These are phyloP conservation scores for Podospora pseudopauciseta DNA, from an alignment of 495 filamentous ascomycete genomes.

Conservation along the genomic window DNA sequence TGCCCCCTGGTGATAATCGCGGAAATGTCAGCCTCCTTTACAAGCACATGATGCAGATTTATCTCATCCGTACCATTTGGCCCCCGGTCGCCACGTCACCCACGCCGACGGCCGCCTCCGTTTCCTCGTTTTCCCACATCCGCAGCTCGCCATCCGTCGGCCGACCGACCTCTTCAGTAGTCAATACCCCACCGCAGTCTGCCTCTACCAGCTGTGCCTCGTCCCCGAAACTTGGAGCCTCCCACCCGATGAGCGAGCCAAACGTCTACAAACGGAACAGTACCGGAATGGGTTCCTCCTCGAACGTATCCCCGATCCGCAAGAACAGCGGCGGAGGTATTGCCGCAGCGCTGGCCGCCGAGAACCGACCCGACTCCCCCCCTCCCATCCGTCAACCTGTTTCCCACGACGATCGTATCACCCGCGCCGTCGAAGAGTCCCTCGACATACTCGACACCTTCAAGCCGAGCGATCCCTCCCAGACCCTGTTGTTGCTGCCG, in stretches of 20 bases:
- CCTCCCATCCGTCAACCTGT: conserved; percentile 42
- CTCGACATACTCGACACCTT: conserved; percentile 59
- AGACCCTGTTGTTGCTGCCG: conserved; percentile 83
- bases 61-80: conserved; percentile 79
- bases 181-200: conserved; percentile 40
- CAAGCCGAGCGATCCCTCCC: conserved; percentile 55
- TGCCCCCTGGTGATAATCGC: conserved; percentile 66
- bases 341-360: not conserved
- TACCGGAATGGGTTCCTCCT: not conserved
- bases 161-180: conserved; percentile 22
- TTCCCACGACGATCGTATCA: conserved; percentile 58
- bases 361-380: conserved; percentile 44
- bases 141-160: conserved; percentile 15
- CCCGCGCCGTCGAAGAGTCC: conserved; percentile 73
- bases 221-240: conserved; percentile 27
- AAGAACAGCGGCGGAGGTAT: not conserved
- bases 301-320: not conserved
- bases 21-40: conserved; percentile 78
- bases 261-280: conserved; percentile 16
- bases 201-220: conserved; percentile 42
- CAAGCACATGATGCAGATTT: conserved; percentile 87
- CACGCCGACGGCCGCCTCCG: conserved; percentile 26
- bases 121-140: conserved; percentile 23
- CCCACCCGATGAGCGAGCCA: conserved; percentile 11
- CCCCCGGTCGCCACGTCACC: conserved; percentile 47